Conservation (phyloP, 257 asterid genomes). For the Primulina huaijiensis region DNA sequence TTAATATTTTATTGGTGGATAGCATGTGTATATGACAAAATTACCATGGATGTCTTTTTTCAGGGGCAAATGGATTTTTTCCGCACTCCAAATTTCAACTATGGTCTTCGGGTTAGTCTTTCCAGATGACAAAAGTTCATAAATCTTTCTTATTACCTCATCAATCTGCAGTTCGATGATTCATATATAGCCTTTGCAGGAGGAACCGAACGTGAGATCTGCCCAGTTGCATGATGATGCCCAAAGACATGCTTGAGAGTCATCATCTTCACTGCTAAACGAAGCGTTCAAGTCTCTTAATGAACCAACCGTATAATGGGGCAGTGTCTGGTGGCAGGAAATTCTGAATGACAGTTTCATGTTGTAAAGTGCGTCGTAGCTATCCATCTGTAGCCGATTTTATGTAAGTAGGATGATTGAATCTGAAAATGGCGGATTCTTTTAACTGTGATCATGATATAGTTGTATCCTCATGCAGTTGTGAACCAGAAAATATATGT, state of each 20-base stretch:
- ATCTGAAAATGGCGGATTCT: conserved; percentile 17
- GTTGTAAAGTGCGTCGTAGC: conserved; percentile 32
- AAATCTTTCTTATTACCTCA: conserved; percentile 6
- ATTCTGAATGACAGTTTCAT: conserved; percentile 6
- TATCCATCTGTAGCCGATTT: conserved; percentile 28
- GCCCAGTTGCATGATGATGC: conserved; percentile 80
- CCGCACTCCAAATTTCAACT: conserved; percentile 64
- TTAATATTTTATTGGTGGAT: background rate
- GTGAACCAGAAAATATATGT: conserved; percentile 21
- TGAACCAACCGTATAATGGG: conserved; percentile 21
- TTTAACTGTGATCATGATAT: conserved; percentile 14
- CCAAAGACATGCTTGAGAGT: conserved; percentile 65
- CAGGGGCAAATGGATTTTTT: conserved; percentile 97
- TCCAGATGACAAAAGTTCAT: conserved; percentile 14
- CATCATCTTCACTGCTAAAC: conserved; percentile 24
- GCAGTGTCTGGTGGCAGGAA: conserved; percentile 18
- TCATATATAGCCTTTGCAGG: conserved; percentile 44
- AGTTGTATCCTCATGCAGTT: conserved; percentile 25
- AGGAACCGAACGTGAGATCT: conserved; percentile 75
- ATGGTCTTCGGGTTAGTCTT: conserved; percentile 81
- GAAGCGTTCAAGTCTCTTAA: conserved; percentile 9
- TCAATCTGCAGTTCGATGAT: background rate
- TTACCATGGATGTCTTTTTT: conserved; percentile 26
- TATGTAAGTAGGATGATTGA: conserved; percentile 13
- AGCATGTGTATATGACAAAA: conserved; percentile 13